Conservation (phyloP, 1,284 basidiomycete species). For the Moniliophthora roreri region DNA sequence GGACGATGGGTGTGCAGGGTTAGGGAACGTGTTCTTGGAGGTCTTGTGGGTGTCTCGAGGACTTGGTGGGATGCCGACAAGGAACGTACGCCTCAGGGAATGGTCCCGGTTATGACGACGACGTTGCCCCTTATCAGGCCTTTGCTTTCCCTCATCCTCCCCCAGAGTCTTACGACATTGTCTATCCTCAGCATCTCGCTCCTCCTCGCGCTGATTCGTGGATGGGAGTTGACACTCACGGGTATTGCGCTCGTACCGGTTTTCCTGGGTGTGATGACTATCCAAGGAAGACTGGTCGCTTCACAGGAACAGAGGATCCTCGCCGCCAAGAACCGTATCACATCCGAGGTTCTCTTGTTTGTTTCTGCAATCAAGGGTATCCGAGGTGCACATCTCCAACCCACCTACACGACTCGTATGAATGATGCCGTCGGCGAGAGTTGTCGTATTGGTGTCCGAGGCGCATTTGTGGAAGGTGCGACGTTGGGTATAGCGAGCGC, state of each 20-base stretch:
- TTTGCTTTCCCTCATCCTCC: slow-evolving; percentile 51
- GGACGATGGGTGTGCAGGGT: slow-evolving; percentile 78
- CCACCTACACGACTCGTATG: slow-evolving; percentile 72
- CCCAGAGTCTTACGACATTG: slow-evolving; percentile 10
- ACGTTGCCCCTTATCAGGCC: slow-evolving; percentile 72
- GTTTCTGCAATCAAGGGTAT: slow-evolving; percentile 87
- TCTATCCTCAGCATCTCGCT: slow-evolving; percentile 85
- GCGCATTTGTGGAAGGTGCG: slow-evolving; percentile 83
- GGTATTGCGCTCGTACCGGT: slow-evolving; percentile 87
- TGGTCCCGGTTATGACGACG: slow-evolving; percentile 70
- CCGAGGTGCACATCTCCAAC: slow-evolving; percentile 87
- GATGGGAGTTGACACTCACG: slow-evolving; percentile 94
- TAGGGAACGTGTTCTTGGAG: slow-evolving; percentile 58
- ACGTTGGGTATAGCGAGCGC: slow-evolving; percentile 80
- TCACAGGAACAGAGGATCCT: slow-evolving; percentile 60
- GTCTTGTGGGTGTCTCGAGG: slow-evolving; percentile 83
- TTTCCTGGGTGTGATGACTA: slow-evolving; percentile 72
- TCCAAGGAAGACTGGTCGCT: slow-evolving; percentile 71
- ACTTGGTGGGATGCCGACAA: slow-evolving; percentile 84
- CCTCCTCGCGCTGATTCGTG: slow-evolving; percentile 83
- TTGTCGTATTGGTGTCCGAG: slow-evolving; percentile 66
- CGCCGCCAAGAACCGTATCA: background rate
- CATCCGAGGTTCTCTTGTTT: slow-evolving; percentile 77
- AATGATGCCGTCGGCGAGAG: slow-evolving; percentile 61
- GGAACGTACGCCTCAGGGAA: too few relatives aligned